Percentiles rank a stretch among this genome's conserved stretches.
Conservation (phyloP, 345 rosid species). For the Rhodomyrtus tomentosa region DNA sequence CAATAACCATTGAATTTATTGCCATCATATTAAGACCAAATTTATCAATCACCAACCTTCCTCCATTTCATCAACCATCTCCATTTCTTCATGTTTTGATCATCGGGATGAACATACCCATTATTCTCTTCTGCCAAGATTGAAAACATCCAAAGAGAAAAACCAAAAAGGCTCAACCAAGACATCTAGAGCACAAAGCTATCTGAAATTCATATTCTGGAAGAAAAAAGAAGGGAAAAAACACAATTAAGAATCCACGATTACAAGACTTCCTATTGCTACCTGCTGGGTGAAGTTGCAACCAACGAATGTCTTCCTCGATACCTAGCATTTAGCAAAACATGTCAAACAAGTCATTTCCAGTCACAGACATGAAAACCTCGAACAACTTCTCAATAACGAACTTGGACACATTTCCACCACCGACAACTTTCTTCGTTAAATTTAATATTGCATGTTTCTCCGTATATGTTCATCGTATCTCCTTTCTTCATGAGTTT, state of each 20-base stretch:
- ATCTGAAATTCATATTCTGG: not conserved
- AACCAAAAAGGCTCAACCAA: not conserved
- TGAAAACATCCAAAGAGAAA: not conserved
- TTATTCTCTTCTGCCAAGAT: slow-evolving; percentile 1
- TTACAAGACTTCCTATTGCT: not conserved
- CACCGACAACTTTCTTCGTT: not conserved
- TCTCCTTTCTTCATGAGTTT: not conserved
- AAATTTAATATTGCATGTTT: not conserved
- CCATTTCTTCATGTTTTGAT: slow-evolving; percentile 5
- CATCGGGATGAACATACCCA: slow-evolving; percentile 7
- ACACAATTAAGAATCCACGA: not conserved
- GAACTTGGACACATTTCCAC: not conserved
- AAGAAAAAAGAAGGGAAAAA: not conserved
- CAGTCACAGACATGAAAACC: not conserved
- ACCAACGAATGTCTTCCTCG: slow-evolving; percentile 1
- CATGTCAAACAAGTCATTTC: not conserved
- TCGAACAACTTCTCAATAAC: not conserved
- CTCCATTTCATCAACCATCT: not conserved
- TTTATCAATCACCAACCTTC: slow-evolving; percentile 9
- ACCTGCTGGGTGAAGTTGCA: slow-evolving; percentile 9
- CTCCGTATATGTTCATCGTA: not conserved
- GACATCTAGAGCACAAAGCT: not conserved
- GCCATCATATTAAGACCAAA: not conserved
- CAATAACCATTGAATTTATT: not conserved
- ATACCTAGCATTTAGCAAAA: slow-evolving; percentile 1